Percentiles rank a stretch among this genome's conserved stretches.
phyloP scores from a whole-genome alignment of 1,284 basidiomycete species.

The Sanghuangporus sanghuang region DNA sequence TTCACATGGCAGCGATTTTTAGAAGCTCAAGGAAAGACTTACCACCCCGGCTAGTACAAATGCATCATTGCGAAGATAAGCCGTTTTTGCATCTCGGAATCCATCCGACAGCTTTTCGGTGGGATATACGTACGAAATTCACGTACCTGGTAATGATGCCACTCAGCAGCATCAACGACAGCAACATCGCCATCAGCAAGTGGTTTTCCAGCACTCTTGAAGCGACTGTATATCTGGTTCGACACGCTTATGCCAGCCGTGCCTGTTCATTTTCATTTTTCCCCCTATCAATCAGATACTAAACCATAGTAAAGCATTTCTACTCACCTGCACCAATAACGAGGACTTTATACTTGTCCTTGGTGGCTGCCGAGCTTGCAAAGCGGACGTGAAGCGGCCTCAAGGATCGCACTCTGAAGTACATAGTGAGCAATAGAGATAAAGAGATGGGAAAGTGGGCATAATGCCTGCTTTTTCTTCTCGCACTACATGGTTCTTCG shows the following conservation, averaged over 20 bases:
- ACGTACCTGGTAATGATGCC: conserved; percentile 74
- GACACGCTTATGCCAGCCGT: conserved; percentile 76
- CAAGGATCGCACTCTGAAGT: too few relatives aligned
- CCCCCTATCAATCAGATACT: background rate
- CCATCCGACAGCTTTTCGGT: too few relatives aligned
- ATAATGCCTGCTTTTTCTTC: too few relatives aligned
- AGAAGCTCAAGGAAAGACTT: conserved; percentile 18
- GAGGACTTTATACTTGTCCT: conserved; percentile 54
- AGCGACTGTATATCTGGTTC: conserved; percentile 78
- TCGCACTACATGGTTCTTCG: too few relatives aligned
- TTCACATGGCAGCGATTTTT: background rate
- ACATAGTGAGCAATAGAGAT: too few relatives aligned
- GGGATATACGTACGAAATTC: conserved; percentile 7
- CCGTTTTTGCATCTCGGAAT: too few relatives aligned
- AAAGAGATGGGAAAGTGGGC: too few relatives aligned
- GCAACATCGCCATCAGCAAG: conserved; percentile 75
- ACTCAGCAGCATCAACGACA: conserved; percentile 73
- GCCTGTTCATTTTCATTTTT: conserved; percentile 40
- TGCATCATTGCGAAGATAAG: background rate
- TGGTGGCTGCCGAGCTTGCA: conserved; percentile 14
- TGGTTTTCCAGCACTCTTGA: conserved; percentile 65
- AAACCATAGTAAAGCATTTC: background rate
- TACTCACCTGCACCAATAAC: conserved; percentile 61
- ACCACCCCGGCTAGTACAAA: conserved; percentile 69
- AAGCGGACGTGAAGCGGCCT: too few relatives aligned